A percentile compares a stretch with the other conserved stretches of the same genome.
Conservation (phyloP, 257 asterid genomes). For the Solanum chaucha region DNA sequence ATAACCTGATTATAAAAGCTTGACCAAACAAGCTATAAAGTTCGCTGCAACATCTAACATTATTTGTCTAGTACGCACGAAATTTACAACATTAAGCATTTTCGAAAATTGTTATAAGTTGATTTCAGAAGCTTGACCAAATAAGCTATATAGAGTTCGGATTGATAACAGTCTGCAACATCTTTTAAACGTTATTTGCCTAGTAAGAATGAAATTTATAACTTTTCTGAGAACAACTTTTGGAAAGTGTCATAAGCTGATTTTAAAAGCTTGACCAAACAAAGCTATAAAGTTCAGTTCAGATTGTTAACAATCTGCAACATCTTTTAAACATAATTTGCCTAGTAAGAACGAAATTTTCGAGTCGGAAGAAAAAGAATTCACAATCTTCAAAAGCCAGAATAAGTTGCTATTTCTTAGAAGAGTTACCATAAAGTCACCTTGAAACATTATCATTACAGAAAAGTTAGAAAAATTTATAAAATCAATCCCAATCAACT, state of each 20-base stretch:
- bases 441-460: background rate
- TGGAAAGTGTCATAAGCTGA: background rate
- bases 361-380: background rate
- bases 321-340: background rate
- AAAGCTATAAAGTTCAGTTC: background rate
- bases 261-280: background rate
- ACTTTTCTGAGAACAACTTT: background rate
- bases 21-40: background rate
- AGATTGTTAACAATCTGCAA: background rate
- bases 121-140: too few relatives aligned
- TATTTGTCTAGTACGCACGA: background rate
- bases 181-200: background rate
- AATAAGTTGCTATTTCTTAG: background rate
- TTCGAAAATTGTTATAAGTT: too few relatives aligned
- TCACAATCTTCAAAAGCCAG: background rate
- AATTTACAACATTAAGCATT: too few relatives aligned
- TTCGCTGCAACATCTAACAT: background rate
- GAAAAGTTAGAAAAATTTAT: background rate
- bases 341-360: background rate
- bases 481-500: background rate
- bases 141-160: too few relatives aligned
- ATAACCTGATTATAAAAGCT: background rate
- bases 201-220: background rate
- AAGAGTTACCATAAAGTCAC: background rate
- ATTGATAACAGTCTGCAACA: too few relatives aligned